phyloP scores from a whole-genome alignment of 2,329 filamentous ascomycete species.

The Colletotrichum sp. region DNA sequence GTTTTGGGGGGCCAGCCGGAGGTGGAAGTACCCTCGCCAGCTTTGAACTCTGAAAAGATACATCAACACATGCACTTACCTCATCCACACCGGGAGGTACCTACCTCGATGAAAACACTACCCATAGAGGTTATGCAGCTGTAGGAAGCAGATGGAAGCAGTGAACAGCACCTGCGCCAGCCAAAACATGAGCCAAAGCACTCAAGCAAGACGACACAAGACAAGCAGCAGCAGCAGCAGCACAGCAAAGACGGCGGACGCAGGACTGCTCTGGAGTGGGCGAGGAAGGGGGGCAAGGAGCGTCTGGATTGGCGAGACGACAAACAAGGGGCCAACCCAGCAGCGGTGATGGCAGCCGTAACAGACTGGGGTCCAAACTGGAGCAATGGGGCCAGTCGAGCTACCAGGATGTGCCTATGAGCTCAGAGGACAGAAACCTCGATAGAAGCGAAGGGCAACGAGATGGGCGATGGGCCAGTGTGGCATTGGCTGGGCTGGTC shows the following conservation, averaged over 20 bases:
- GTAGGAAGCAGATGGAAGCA: background rate
- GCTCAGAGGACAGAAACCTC: background rate
- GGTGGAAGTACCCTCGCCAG: background rate
- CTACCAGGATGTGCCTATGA: background rate
- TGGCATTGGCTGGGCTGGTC: background rate
- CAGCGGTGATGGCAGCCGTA: slow-evolving; percentile 10
- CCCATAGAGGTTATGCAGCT: background rate
- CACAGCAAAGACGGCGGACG: background rate
- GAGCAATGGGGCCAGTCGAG: background rate
- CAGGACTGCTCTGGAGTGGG: background rate
- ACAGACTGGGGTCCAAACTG: background rate
- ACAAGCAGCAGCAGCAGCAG: background rate
- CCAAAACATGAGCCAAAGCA: background rate
- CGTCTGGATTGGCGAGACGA: slow-evolving; percentile 13
- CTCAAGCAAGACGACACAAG: background rate
- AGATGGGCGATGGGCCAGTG: slow-evolving; percentile 3
- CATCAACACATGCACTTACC: background rate
- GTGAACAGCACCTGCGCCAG: background rate
- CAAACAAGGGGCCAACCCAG: background rate
- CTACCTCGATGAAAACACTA: background rate
- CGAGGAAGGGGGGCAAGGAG: background rate
- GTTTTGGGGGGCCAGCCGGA: background rate
- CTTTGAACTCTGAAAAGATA: background rate
- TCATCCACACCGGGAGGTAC: background rate
- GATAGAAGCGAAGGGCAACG: background rate